Base-by-base conservation (phyloP, 2,329 filamentous ascomycete genomes). In the Dothidotthia symphoricarpi region DNA sequence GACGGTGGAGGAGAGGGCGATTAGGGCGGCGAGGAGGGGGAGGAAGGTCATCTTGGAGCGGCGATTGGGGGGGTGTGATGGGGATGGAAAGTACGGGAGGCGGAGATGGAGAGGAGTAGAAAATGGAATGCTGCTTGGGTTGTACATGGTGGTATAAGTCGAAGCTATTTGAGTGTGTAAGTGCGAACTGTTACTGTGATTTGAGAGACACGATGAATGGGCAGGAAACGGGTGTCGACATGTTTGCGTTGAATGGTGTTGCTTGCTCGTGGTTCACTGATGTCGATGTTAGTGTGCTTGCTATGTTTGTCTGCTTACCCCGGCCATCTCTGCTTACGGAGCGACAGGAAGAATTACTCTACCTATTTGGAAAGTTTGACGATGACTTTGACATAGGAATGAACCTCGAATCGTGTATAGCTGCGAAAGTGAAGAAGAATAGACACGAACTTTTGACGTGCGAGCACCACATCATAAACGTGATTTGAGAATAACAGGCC, bases 141-240 rank as follows among this genome's bases (percentile, higher is more conserved):
- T n/a, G n/a, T n/a, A n/a, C n/a, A n/a, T n/a, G n/a, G n/a, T n/a
- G n/a, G n/a, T n/a, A n/a, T n/a, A n/a, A n/a, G n/a, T n/a, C n/a
- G n/a, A n/a, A n/a, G n/a, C n/a, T n/a, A n/a, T n/a, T n/a, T n/a
- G n/a, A n/a, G n/a, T n/a, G n/a, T n/a, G n/a, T n/a, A n/a, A n/a
- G n/a, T n/a, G n/a, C n/a, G n/a, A n/a, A n/a, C n/a, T n/a, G n/a
- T n/a, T n/a, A n/a, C n/a, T n/a, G n/a, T n/a, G n/a, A n/a, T 9
- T 24, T 16, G 34, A 36, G 28, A 28, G 31, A 24, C 14, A 6
- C 31, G 31, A 25, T 24, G 29, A 32, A 17, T 24, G 29, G 13
- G 11, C 22, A 12, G 11, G 24, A 16, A 13, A 30, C 16, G 14
- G 16, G 16, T 22, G 27, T 15, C 10, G 25, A 36, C 25, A 22